Evolutionary conservation across 257 asterid genomes (phyloP).

Genomic region (Nyctanthes arbortristis): DNA sequence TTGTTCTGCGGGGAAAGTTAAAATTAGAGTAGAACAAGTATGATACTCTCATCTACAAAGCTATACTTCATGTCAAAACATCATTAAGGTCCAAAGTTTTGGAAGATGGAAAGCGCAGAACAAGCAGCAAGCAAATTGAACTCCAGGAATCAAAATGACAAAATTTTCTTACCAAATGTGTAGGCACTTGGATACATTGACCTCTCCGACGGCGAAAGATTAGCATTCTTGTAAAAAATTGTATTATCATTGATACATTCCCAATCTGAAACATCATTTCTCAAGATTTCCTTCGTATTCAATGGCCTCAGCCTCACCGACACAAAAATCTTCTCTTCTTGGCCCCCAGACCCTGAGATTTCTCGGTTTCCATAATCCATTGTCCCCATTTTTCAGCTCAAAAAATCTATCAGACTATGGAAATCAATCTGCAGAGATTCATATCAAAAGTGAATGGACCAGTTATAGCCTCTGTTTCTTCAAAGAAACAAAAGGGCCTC

Average conservation of each 20-base stretch:
- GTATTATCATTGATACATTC: slow-evolving; percentile 84
- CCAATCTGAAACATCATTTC: slow-evolving; percentile 92
- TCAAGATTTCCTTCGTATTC: slow-evolving; percentile 68
- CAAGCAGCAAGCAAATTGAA: slow-evolving; percentile 1
- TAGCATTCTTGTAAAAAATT: slow-evolving; percentile 69
- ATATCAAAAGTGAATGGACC: slow-evolving; percentile 3
- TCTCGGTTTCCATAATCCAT: slow-evolving; percentile 45
- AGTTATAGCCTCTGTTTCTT: slow-evolving; percentile 3
- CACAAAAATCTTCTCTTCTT: slow-evolving; percentile 80
- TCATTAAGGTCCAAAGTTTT: not conserved
- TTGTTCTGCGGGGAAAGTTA: not conserved
- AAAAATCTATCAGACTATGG: slow-evolving; percentile 23
- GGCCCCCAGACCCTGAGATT: slow-evolving; percentile 27
- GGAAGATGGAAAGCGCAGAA: not conserved
- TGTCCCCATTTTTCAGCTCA: slow-evolving; percentile 39
- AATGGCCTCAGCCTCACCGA: slow-evolving; percentile 93
- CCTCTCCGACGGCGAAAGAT: slow-evolving; percentile 71
- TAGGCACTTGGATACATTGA: slow-evolving; percentile 84
- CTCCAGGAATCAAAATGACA: not conserved
- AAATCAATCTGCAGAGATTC: slow-evolving; percentile 23
- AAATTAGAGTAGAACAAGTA: slow-evolving; percentile 13
- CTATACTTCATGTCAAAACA: slow-evolving; percentile 13
- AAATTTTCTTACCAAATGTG: slow-evolving; percentile 66
- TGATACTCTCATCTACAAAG: slow-evolving; percentile 16
- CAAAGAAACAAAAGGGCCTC: slow-evolving; percentile 35